Conservation (phyloP, 768 basidiomycete species). For the Tulasnella sp. region DNA sequence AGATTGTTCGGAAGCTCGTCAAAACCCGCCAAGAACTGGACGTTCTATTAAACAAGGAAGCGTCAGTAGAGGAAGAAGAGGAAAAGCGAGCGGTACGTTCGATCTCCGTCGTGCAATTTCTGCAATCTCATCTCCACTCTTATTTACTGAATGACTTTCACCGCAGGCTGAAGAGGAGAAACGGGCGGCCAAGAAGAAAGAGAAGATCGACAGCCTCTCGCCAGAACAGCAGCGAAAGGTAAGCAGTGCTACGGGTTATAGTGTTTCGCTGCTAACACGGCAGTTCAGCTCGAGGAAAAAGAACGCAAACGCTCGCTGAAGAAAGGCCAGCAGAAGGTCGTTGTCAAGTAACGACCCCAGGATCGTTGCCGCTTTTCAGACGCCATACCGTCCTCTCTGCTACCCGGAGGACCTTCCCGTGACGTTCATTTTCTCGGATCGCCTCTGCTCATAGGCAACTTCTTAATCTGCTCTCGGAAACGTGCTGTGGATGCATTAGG, state of each 20-base stretch:
- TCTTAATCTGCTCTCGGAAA: no score
- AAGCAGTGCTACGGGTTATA: slow-evolving; percentile 3
- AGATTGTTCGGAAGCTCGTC: slow-evolving; percentile 60
- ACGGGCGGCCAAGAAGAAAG: slow-evolving; percentile 58
- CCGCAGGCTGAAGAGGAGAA: slow-evolving; percentile 42
- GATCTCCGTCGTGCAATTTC: neutral
- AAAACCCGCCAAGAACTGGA: slow-evolving; percentile 62
- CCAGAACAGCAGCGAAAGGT: slow-evolving; percentile 78
- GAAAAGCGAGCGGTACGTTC: slow-evolving; percentile 52
- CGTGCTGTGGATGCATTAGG: no score
- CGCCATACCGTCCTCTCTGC: no score
- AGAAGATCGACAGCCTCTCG: slow-evolving; percentile 56
- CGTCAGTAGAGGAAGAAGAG: slow-evolving; percentile 36
- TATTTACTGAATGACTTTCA: neutral
- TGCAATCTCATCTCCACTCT: neutral
- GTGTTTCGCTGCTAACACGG: neutral
- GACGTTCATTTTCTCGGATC: neutral
- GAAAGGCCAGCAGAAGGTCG: slow-evolving; percentile 32
- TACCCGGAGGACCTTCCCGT: neutral
- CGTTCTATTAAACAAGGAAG: slow-evolving; percentile 52
- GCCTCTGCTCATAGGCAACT: no score
- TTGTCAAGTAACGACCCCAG: neutral
- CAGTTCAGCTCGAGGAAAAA: slow-evolving; percentile 48
- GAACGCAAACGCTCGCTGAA: slow-evolving; percentile 60
- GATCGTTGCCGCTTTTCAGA: no score